These are phyloP conservation scores for Malus sieversii DNA, from an alignment of 306 rosid genomes.

Conservation along the genomic window DNA sequence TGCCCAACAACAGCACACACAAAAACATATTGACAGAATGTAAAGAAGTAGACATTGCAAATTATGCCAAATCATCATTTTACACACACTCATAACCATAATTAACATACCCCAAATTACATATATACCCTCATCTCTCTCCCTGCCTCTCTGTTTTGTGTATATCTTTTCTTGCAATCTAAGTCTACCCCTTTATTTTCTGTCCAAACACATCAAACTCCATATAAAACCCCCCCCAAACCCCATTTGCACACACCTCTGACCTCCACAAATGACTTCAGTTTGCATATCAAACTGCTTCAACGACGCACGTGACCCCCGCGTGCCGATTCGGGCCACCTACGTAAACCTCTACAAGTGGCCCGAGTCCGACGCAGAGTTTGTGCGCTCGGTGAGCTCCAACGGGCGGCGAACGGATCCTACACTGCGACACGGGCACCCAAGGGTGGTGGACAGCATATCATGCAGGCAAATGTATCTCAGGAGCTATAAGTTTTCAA, in stretches of 20 bases:
- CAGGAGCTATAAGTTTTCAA: conserved; percentile 70
- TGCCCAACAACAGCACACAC: conserved; percentile 27
- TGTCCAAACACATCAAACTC: conserved; percentile 3
- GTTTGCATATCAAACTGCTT: conserved; percentile 70
- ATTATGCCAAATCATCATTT: conserved; percentile 41
- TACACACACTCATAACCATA: conserved; percentile 16
- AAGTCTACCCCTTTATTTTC: conserved; percentile 21
- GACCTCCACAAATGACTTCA: conserved; percentile 36
- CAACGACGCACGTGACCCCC: conserved; percentile 56
- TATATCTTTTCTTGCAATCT: conserved; percentile 41
- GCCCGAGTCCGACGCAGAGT: conserved; percentile 88
- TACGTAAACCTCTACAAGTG: conserved; percentile 75
- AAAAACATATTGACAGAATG: background rate
- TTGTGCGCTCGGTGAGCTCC: conserved; percentile 49
- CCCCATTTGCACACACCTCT: background rate
- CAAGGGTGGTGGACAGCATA: conserved; percentile 71
- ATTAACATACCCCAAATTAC: conserved; percentile 8
- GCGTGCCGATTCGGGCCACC: conserved; percentile 59
- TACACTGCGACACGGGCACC: conserved; percentile 26
- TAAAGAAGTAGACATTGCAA: conserved; percentile 36
- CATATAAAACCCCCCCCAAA: conserved; percentile 14
- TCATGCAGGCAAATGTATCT: conserved; percentile 90
- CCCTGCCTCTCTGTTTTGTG: conserved; percentile 1
- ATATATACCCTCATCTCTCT: background rate
- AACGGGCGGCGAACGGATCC: conserved; percentile 15